Evolutionary conservation across 257 asterid genomes (phyloP), one percentile per base, ranked within the genome.

Genomic region (Catharanthus roseus): DNA sequence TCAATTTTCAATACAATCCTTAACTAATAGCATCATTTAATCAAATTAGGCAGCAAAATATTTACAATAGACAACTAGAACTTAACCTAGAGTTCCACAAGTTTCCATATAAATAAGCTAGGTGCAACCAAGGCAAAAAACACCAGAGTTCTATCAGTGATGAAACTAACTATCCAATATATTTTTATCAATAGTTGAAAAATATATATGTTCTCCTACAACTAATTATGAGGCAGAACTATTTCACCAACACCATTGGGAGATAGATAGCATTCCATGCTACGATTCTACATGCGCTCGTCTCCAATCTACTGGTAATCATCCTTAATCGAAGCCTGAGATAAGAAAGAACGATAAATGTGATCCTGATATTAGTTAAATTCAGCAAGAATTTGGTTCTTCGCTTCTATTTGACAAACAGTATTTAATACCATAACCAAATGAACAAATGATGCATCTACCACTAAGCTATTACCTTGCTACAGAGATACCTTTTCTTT

Each of bases 181-280:
- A 1, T 0, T 64, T 19, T 26, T 2, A 13, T 24, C 34, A 29
- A 24, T 11, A 49, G 56, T 61, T 0, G 0, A 18, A 33, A 61
- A 72, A 61, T 13, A 39, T 12, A 23, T 13, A 39, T 12, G 13
- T 31, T 71, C 26, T 44, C 38, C 61, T 45, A 58, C 3, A 65
- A 23, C 69, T 41, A 45, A 15, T 42, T 24, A 16, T 66, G 15
- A 65, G 58, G 10, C 65, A 62, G 64, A 47, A 61, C 70, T 61
- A 33, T 18, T n/a, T 33, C 42, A 47, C 9, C 68, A 66, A 47
- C 53, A 47, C 16, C 53, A 15, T 45, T 15, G 44, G 56, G 26
- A 42, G 56, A 44, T 19, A 68, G 29, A 24, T 19, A 68, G 29
- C 61, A 16, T 49, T 23, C 39, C 44, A 21, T 73, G 61, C 39